Evolutionary conservation across 1,139 yeast species (phyloP), one percentile per base, ranked within the genome.

Genomic region (Magnusiomyces ingens): DNA sequence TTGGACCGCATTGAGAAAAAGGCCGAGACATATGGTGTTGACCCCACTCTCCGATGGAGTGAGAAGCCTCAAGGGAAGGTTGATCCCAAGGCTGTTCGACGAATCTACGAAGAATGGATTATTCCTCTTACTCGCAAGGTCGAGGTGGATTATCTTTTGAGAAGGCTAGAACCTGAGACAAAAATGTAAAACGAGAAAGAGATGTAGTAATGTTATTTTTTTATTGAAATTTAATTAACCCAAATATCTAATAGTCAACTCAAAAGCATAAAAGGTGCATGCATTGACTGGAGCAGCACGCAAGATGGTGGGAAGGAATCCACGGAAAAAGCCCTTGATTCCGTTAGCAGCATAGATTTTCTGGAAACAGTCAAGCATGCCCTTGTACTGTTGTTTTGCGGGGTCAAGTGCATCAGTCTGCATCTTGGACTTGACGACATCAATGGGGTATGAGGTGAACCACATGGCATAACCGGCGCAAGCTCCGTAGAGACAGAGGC

Each of bases 221-320:
- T 18, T 21, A 4, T 32, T 22, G 3, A 19, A 11, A 15, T n/a
- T 48, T 17, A 5, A 35, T 45, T 55, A 63, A n/a, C 66, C 68
- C 50, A 67, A 51, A 50, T 62, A 60, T 49, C 70, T 54, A 45
- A 89, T 85, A 4, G 95, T 85, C 52, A 86, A 69, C 71, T 91
- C 98, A 66, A 91, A 91, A 11, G 94, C 89, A 52, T 89, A 87
- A 72, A 91, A 91, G 0, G 98, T 91, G 35, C 95, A 95, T 51
- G 96, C 98, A 66, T 91, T 91, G 17, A 95, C 98, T 2, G 98
- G 98, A 1, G 96, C 96, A 52, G 98, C 97, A 71, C 98, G 84
- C 62, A 91, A 74, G 59, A 91, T 81, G 1, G 98, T 90, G 50
- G 98, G 96, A 21, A 83, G 70, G 66, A 90, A 89, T 1, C 98